phyloP scores from a whole-genome alignment of 495 filamentous ascomycete genomes.

The Geoglossum glabrum region DNA sequence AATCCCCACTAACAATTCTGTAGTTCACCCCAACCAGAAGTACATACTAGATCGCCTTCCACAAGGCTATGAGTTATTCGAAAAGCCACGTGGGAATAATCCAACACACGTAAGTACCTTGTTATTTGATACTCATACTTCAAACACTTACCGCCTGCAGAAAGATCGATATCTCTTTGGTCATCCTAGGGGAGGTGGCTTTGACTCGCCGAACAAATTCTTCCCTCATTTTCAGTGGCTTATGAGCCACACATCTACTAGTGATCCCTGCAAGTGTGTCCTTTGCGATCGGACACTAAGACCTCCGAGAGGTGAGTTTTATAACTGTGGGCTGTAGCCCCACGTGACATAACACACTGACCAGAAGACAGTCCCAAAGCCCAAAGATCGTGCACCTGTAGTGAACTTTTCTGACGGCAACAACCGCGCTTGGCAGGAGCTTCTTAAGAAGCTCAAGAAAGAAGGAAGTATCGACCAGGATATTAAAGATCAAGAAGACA shows the following conservation, averaged over 20 bases:
- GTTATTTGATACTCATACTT: background rate
- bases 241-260: conserved; percentile 21
- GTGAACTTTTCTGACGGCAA: conserved; percentile 19
- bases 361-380: conserved; percentile 3
- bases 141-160: background rate
- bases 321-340: background rate
- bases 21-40: background rate
- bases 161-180: background rate
- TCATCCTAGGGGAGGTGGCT: conserved; percentile 3
- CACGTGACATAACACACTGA: conserved; percentile 7
- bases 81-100: background rate
- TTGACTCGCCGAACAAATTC: conserved; percentile 27
- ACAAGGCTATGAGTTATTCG: background rate
- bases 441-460: conserved; percentile 28
- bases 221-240: conserved; percentile 37
- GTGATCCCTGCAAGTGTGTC: conserved; percentile 18
- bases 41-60: background rate
- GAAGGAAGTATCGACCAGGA: conserved; percentile 20
- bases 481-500: conserved; percentile 26
- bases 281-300: conserved; percentile 15
- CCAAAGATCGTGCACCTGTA: background rate
- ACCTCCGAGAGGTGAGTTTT: conserved; percentile 11
- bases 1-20: background rate
- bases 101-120: background rate
- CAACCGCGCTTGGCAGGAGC: conserved; percentile 29